Percentiles rank a stretch among this genome's conserved stretches.
These are phyloP conservation scores for Tolypocladium ophioglossoides DNA, from an alignment of 2,329 filamentous ascomycete species.

Conservation along the genomic window DNA sequence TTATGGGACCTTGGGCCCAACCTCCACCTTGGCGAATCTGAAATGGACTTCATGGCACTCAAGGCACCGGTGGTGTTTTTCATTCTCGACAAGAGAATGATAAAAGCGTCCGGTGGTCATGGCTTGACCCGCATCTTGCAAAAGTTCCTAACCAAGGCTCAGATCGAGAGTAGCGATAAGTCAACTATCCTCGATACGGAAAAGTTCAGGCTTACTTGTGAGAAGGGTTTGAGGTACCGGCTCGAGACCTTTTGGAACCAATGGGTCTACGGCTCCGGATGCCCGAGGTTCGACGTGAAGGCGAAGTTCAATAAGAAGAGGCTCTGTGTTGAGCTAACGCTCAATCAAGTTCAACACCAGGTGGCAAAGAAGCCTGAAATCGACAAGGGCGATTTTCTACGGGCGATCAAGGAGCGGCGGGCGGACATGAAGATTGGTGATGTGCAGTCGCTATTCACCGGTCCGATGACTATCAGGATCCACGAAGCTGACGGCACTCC, in stretches of 20 bases:
- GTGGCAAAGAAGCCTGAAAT: constrained; percentile 34
- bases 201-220: constrained; percentile 71
- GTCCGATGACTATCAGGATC: constrained; percentile 94
- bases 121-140: constrained; percentile 80
- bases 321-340: constrained; percentile 82
- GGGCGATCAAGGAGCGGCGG: constrained; percentile 71
- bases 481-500: constrained; percentile 97
- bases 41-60: constrained; percentile 79
- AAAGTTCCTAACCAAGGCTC: constrained; percentile 75
- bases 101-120: constrained; percentile 72
- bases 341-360: constrained; percentile 62
- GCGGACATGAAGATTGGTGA: constrained; percentile 58
- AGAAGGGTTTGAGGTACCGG: constrained; percentile 78
- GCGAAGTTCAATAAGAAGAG: constrained; percentile 98
- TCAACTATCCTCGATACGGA: constrained; percentile 67
- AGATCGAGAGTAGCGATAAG: constrained; percentile 48
- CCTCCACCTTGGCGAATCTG: constrained; percentile 71
- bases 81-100: constrained; percentile 82
- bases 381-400: constrained; percentile 66
- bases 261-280: constrained; percentile 83
- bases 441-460: constrained; percentile 75
- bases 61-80: constrained; percentile 89
- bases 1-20: constrained; percentile 69
- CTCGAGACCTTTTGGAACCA: constrained; percentile 89
- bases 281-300: constrained; percentile 74